Conservation (phyloP, 140 eudicot species). For the Senecio squalidus region DNA sequence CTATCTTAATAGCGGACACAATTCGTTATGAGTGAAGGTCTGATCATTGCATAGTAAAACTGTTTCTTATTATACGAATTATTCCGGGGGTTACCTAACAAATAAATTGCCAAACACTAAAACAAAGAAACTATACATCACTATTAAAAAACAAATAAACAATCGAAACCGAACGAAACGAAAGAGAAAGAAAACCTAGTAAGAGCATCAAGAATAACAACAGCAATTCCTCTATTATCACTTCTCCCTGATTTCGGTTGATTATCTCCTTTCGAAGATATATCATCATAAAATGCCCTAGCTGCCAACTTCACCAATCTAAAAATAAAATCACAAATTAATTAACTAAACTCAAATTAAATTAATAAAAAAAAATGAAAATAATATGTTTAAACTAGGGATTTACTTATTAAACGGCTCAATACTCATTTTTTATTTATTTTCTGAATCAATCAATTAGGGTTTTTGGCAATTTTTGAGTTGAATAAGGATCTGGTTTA, state of each 20-base stretch:
- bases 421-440: not conserved
- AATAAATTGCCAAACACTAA: not conserved
- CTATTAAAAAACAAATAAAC: not conserved
- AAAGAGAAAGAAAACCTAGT: slow-evolving; percentile 45
- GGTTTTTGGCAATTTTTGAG: no score
- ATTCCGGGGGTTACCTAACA: no score
- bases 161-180: not conserved
- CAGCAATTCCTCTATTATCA: slow-evolving; percentile 89
- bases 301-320: slow-evolving; percentile 97
- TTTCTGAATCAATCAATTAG: not conserved
- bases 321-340: not conserved
- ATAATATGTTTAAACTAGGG: no score
- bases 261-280: slow-evolving; percentile 72
- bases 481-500: no score
- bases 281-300: slow-evolving; percentile 89
- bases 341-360: not conserved
- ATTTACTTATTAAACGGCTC: not conserved
- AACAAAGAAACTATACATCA: not conserved
- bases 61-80: no score
- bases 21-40: no score
- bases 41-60: no score
- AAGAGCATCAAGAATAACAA: slow-evolving; percentile 95
- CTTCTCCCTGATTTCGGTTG: slow-evolving; percentile 68
- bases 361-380: no score
- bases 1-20: no score